Evolutionary conservation across 2,329 filamentous ascomycete species (phyloP).

Genomic region (Cordyceps sp.): DNA sequence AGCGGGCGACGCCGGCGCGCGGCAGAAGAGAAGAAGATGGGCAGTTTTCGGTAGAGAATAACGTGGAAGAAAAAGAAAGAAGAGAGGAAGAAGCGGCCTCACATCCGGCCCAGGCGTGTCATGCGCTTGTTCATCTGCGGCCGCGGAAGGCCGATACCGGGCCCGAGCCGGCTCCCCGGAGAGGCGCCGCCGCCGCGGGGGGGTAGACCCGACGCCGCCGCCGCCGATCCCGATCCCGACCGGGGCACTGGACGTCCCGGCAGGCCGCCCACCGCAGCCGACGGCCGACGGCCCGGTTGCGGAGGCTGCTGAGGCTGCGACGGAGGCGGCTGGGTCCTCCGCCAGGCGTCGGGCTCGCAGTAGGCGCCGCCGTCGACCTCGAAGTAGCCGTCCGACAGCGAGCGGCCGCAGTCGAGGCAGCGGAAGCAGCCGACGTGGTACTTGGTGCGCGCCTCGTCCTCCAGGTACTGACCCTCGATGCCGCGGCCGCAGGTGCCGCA

Average conservation of each 20-base stretch:
- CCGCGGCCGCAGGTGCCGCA: slow-evolving; percentile 67
- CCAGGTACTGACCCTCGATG: slow-evolving; percentile 87
- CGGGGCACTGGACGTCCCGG: too few species aligned
- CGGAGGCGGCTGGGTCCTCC: slow-evolving; percentile 23
- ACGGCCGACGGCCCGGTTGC: neutral
- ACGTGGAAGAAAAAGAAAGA: neutral
- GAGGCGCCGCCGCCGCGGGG: too few species aligned
- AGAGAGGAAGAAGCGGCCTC: neutral
- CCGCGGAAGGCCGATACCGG: neutral
- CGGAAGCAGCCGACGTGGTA: slow-evolving; percentile 80
- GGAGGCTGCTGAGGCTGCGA: neutral
- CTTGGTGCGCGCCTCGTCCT: slow-evolving; percentile 62
- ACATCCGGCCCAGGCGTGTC: slow-evolving; percentile 31
- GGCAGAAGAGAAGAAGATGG: too few species aligned
- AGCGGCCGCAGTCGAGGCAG: slow-evolving; percentile 60
- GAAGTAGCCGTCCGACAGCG: slow-evolving; percentile 74
- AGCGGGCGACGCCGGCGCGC: too few species aligned
- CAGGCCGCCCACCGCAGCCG: slow-evolving; percentile 4
- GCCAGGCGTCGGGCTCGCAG: slow-evolving; percentile 74
- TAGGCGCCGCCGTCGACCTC: slow-evolving; percentile 67
- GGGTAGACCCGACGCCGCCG: too few species aligned
- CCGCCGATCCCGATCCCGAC: neutral
- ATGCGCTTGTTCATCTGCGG: slow-evolving; percentile 45
- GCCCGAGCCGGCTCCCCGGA: too few species aligned
- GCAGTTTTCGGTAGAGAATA: too few species aligned